Conservation (phyloP, 139 green algal species). For the Bryopsis sp. region DNA sequence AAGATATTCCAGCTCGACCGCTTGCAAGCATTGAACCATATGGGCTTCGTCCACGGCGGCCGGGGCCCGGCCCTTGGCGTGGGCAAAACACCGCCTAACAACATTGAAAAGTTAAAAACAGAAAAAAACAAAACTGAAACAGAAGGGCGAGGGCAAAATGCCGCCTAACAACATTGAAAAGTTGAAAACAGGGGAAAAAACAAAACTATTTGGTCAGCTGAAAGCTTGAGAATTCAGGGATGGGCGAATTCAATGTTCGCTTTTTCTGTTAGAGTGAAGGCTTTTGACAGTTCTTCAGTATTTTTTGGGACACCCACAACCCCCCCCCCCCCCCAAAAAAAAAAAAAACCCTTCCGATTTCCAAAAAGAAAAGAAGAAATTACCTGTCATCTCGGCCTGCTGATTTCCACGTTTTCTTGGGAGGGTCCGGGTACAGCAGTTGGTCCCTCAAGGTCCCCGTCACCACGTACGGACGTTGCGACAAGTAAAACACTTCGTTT, state of each 20-base stretch:
- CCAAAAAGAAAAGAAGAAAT: too few relatives aligned
- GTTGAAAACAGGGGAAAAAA: too few relatives aligned
- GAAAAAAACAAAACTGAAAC: too few relatives aligned
- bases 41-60: conserved; percentile 5
- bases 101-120: too few relatives aligned
- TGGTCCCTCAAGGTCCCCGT: conserved; percentile 75
- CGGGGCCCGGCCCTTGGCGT: neutral
- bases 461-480: conserved; percentile 77
- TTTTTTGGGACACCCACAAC: too few relatives aligned
- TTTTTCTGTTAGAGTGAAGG: too few relatives aligned
- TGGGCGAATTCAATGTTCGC: too few relatives aligned
- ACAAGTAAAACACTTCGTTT: conserved; percentile 75
- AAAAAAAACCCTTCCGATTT: too few relatives aligned
- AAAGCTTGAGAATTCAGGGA: too few relatives aligned
- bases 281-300: too few relatives aligned
- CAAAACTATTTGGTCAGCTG: too few relatives aligned
- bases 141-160: neutral
- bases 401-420: conserved; percentile 14
- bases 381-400: conserved; percentile 8
- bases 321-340: too few relatives aligned
- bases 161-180: neutral
- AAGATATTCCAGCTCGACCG: conserved; percentile 82
- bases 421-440: conserved; percentile 79
- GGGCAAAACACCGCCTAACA: neutral
- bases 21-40: conserved; percentile 49